Base-by-base conservation (phyloP, 768 basidiomycete species). In the Hygrophorus russula region DNA sequence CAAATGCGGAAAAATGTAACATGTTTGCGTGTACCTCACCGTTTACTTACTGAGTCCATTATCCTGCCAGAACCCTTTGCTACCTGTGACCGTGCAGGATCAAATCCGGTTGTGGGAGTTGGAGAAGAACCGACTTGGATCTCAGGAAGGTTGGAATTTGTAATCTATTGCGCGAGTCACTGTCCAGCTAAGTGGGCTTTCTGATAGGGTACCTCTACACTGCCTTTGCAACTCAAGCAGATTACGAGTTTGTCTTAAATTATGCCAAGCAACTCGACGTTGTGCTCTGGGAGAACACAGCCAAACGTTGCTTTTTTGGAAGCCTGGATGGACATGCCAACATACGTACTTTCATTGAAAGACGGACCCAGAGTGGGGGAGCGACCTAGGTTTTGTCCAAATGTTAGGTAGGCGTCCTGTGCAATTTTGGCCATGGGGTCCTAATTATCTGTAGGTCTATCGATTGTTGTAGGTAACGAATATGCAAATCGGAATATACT, bases 41-140 rank as follows among this genome's bases (percentile, higher is more conserved):
- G 33, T 30, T 20, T 39, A 5, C 17, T n/a, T 30, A 15, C 13
- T 31, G 13, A 13, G 39, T 19, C 36, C 36, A 29, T 39, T 41
- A 35, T 39, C 45, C 46, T 42, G 50, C 49, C 57, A 93, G 88
- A 89, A 88, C 56, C 93, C 93, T 7, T 67, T 98, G 11, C 69
- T 99, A 17, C 94, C 96, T 20, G 91, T 96, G 35, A 98, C 96
- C 0, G 94, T 99, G 0, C 92, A 96, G 56, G 94, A 99, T 64
- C 94, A 98, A 63, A 87, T 99, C 48, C 80, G 94, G 45, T 70
- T 98, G 13, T 99, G 96, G 92, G 93, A 99, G 62, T 70, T 93
- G 35, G 96, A 98, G 66, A 77, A 84, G 61, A 92, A 96, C 59
- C 77, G 96, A 42, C 68, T 98, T 8, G 83, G 86, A 54, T 82